Evolutionary conservation across 2,329 filamentous ascomycete species (phyloP), one percentile per base, ranked within the genome.

Genomic region (Pseudogymnoascus destructans): DNA sequence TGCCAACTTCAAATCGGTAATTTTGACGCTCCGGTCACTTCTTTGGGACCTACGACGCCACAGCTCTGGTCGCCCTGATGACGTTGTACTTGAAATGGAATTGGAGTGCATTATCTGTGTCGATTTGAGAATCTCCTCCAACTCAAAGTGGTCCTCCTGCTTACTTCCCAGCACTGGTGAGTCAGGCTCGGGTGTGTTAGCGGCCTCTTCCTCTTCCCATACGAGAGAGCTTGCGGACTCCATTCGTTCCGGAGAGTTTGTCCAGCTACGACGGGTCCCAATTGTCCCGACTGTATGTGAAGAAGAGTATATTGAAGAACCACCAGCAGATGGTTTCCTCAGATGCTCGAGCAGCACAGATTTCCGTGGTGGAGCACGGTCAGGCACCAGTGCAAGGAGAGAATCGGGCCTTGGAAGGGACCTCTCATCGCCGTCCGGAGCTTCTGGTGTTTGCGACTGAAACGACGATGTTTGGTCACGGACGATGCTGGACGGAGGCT

Each of bases 1-100:
- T 36, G 64, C 52, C 25, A 69, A 62, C 32, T 67, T 67, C 27
- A 70, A 61, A 23, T 68, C 64, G 9, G 64, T 46, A 59, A 69
- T 63, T 13, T 40, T 55, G 7, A 68, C 60, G 30, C 63, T 65
- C 23, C 59, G 64, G 5, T 66, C 65, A 23, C 63, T 64, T 38
- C 60, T 64, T n/a, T 60, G 59, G 11, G 65, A 67, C 54, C 68
- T 58, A 10, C 68, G 63, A 57, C 62, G 60, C 67, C 67, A 69
- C 23, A 69, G 60, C 42, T 69, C 65, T 7, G 65, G 61, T 36
- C 59, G 19, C n/a, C 46, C 46, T 3, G 46, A 52, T 9, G 46
- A 52, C 46, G 46, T 52, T 30, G 46, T 52, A 52, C 46, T 52
- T 30, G 46, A 52, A 30, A 52, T 52, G 25, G 46, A 52, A 52